A percentile compares a stretch with the other conserved stretches of the same genome.
These are phyloP conservation scores for Waitea zeae DNA, from an alignment of 1,284 basidiomycete species.

Conservation along the genomic window DNA sequence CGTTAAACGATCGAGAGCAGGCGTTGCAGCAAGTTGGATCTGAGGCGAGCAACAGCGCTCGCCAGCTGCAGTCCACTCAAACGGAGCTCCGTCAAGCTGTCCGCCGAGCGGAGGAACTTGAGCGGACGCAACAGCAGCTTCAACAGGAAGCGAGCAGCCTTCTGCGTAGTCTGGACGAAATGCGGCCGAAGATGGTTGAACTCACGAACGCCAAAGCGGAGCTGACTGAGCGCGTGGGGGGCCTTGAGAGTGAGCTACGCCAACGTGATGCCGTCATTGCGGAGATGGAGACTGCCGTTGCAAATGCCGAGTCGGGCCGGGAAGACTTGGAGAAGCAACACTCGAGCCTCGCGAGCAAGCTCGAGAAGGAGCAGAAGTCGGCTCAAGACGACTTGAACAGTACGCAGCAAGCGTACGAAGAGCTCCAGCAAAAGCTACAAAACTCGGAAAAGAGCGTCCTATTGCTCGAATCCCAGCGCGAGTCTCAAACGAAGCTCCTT, in stretches of 20 bases:
- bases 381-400: slow-evolving; percentile 32
- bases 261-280: slow-evolving; percentile 39
- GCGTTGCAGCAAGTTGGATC: slow-evolving; percentile 36
- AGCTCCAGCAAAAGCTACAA: slow-evolving; percentile 35
- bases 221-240: slow-evolving; percentile 41
- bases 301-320: slow-evolving; percentile 30
- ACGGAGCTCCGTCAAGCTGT: slow-evolving; percentile 39
- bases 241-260: slow-evolving; percentile 31
- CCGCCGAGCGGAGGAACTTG: slow-evolving; percentile 56
- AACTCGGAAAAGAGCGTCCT: slow-evolving; percentile 34
- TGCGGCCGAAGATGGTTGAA: slow-evolving; percentile 71
- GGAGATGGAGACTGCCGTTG: slow-evolving; percentile 39
- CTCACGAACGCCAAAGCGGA: slow-evolving; percentile 53
- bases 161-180: slow-evolving; percentile 64
- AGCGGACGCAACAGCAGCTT: slow-evolving; percentile 47
- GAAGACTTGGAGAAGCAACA: slow-evolving; percentile 25
- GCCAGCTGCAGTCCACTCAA: slow-evolving; percentile 41
- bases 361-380: slow-evolving; percentile 31
- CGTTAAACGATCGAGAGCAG: slow-evolving; percentile 33
- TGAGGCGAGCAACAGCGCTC: slow-evolving; percentile 31
- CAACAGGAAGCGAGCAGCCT: slow-evolving; percentile 56
- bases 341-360: slow-evolving; percentile 20
- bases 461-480: slow-evolving; percentile 22
- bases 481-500: slow-evolving; percentile 31
- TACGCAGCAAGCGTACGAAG: slow-evolving; percentile 40